A percentile compares a stretch with the other conserved stretches of the same genome.
Conservation (phyloP, 371 early-diverging fungal species). For the Nosema muscidifuracis region DNA sequence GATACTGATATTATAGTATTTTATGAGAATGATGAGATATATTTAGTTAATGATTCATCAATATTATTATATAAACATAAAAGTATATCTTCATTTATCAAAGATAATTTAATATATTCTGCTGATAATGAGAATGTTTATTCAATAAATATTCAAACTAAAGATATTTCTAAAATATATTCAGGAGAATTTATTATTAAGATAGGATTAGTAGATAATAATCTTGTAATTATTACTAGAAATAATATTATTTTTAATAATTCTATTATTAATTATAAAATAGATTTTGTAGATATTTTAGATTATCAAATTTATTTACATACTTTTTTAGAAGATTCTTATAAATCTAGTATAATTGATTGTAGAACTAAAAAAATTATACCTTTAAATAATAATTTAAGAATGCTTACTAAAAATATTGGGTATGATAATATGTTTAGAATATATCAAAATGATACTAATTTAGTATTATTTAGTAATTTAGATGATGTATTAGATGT, state of each 20-base stretch:
- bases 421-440: background rate
- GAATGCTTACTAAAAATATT: background rate
- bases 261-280: background rate
- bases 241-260: background rate
- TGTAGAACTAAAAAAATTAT: background rate
- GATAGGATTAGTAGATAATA: background rate
- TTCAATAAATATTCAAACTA: background rate
- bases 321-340: background rate
- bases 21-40: background rate
- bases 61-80: background rate
- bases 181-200: background rate
- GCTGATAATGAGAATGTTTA: background rate
- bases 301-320: background rate
- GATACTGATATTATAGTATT: background rate
- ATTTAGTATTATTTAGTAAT: slow-evolving; percentile 1
- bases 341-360: no score
- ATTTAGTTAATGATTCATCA: background rate
- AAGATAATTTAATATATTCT: background rate
- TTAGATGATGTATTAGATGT: slow-evolving; percentile 2
- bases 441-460: background rate
- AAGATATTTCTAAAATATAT: background rate
- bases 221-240: background rate
- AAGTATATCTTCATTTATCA: background rate
- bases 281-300: background rate
- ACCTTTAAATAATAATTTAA: background rate